Evolutionary conservation across 2,329 filamentous ascomycete species (phyloP).

Genomic region (Coniochaeta sp.): DNA sequence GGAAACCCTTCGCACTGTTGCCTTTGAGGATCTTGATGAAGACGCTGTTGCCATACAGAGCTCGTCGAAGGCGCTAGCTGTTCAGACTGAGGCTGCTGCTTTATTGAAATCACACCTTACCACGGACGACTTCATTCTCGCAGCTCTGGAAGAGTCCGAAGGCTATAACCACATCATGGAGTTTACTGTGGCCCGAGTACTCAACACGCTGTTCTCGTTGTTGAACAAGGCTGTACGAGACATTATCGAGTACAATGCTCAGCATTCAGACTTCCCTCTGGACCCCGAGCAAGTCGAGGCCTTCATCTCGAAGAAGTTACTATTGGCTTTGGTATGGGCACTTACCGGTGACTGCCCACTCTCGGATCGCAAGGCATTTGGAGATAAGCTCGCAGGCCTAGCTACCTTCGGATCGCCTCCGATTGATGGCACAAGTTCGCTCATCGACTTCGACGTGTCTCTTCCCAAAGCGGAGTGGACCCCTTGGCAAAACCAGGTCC

Average conservation of each 20-base stretch:
- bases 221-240: constrained; percentile 90
- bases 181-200: constrained; percentile 81
- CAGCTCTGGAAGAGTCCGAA: constrained; percentile 68
- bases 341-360: constrained; percentile 92
- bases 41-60: constrained; percentile 72
- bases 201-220: constrained; percentile 91
- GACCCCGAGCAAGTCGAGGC: constrained; percentile 84
- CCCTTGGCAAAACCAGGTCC: constrained; percentile 91
- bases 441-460: constrained; percentile 92
- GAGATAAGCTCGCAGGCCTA: constrained; percentile 73
- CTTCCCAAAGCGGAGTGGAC: constrained; percentile 85
- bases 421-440: constrained; percentile 68
- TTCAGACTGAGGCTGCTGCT: constrained; percentile 74
- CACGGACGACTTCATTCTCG: constrained; percentile 72
- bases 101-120: constrained; percentile 69
- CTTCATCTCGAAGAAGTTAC: constrained; percentile 87
- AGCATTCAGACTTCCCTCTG: constrained; percentile 89
- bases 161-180: constrained; percentile 96
- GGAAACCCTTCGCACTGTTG: constrained; percentile 69
- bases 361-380: constrained; percentile 78
- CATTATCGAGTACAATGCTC: constrained; percentile 90
- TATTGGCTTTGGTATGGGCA: constrained; percentile 90
- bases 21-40: constrained; percentile 94
- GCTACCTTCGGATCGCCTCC: constrained; percentile 82
- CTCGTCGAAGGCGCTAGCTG: constrained; percentile 68